Percentiles rank a stretch among this genome's conserved stretches.
Conservation (phyloP, 2,329 filamentous ascomycete species). For the Alternaria ventricosa region DNA sequence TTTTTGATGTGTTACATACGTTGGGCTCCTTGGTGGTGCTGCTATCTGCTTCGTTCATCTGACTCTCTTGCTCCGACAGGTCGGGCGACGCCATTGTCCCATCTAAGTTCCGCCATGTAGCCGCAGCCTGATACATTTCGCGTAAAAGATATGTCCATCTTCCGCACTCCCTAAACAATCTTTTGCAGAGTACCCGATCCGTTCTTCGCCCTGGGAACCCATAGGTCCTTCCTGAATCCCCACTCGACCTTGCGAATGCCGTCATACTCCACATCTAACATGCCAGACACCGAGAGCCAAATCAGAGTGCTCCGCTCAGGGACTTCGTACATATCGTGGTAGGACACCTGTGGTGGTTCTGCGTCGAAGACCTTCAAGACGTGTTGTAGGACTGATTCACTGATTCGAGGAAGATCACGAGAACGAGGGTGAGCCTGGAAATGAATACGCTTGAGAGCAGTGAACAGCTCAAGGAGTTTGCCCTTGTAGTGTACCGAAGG, state of each 20-base stretch:
- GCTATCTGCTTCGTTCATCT: background rate
- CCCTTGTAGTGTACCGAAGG: too few relatives aligned
- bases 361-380: too few relatives aligned
- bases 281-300: background rate
- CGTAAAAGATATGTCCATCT: background rate
- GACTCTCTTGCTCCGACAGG: background rate
- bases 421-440: too few relatives aligned
- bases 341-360: too few relatives aligned
- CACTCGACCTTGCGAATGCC: background rate
- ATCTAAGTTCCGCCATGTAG: background rate
- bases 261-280: fast-evolving
- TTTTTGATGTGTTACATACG: background rate
- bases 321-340: too few relatives aligned
- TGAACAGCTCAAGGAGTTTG: too few relatives aligned
- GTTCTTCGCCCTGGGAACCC: background rate
- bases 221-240: background rate
- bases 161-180: fast-evolving
- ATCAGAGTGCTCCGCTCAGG: background rate
- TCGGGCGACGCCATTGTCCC: fast-evolving
- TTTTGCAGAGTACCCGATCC: background rate
- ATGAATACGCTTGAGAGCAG: too few relatives aligned
- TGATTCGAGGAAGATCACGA: too few relatives aligned
- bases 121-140: background rate
- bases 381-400: too few relatives aligned
- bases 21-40: background rate